Percentiles rank a stretch among this genome's conserved stretches.
phyloP scores from a whole-genome alignment of 2,329 filamentous ascomycete species.

The Beauveria varroae region DNA sequence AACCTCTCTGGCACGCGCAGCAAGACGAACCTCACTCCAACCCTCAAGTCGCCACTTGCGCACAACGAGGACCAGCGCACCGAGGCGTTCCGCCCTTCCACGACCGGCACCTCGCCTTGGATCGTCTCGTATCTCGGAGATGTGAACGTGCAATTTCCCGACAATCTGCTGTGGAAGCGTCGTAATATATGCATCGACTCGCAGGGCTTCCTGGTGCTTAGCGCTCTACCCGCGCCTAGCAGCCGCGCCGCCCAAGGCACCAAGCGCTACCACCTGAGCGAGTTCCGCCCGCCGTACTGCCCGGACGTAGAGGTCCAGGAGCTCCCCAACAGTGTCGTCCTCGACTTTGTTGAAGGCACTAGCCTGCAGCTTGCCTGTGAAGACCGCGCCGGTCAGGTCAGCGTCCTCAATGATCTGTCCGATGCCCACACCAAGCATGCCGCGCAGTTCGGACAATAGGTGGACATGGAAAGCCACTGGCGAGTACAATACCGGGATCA shows the following conservation, averaged over 20 bases:
- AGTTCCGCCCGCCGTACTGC: conserved; percentile 71
- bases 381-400: conserved; percentile 50
- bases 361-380: conserved; percentile 57
- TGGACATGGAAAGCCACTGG: neutral
- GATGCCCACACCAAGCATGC: conserved; percentile 29
- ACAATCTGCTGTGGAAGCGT: conserved; percentile 93
- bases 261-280: conserved; percentile 78
- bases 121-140: conserved; percentile 70
- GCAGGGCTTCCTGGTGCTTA: conserved; percentile 75
- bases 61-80: neutral
- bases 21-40: conserved; percentile 24
- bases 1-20: conserved; percentile 40
- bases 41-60: conserved; percentile 27
- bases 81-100: conserved; percentile 22
- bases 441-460: conserved; percentile 24
- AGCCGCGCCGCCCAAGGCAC: conserved; percentile 39
- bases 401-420: conserved; percentile 37
- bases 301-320: conserved; percentile 92
- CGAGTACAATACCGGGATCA: neutral
- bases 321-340: conserved; percentile 72
- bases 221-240: conserved; percentile 48
- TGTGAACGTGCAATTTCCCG: conserved; percentile 94
- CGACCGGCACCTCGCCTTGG: conserved; percentile 25
- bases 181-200: conserved; percentile 80
- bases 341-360: conserved; percentile 55